These are phyloP conservation scores for Raffaelea deltoideospora DNA, from an alignment of 2,329 filamentous ascomycete genomes.

Conservation along the genomic window DNA sequence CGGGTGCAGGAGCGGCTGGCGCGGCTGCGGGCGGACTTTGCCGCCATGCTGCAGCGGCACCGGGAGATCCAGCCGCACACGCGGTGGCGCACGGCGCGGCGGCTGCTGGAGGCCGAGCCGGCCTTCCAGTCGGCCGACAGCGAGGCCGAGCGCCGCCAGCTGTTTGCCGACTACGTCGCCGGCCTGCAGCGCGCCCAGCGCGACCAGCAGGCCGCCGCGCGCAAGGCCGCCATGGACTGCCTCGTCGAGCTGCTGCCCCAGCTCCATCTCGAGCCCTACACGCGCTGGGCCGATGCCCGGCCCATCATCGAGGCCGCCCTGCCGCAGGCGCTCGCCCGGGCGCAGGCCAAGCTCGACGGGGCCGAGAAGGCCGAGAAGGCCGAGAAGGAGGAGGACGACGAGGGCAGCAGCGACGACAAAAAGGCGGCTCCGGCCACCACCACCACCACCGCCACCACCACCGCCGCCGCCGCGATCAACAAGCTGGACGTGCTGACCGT, in stretches of 20 bases:
- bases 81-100: conserved; percentile 88
- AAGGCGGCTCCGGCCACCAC: no score
- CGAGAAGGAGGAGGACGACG: neutral
- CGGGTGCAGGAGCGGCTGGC: conserved; percentile 82
- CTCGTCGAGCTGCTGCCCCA: conserved; percentile 63
- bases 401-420: neutral
- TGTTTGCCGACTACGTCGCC: conserved; percentile 87
- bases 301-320: conserved; percentile 63
- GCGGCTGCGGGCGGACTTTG: conserved; percentile 87
- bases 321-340: no score
- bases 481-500: conserved; percentile 82
- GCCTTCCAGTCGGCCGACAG: conserved; percentile 85
- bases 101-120: conserved; percentile 87
- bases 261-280: conserved; percentile 81
- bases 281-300: conserved; percentile 85
- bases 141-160: conserved; percentile 71
- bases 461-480: no score
- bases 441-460: no score
- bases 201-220: conserved; percentile 56
- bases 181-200: conserved; percentile 69
- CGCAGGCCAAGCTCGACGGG: no score
- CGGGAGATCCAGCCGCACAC: conserved; percentile 96
- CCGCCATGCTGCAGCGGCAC: conserved; percentile 88
- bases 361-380: conserved; percentile 42
- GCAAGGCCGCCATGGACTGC: conserved; percentile 73